These are phyloP conservation scores for Zygosaccharomyces siamensis DNA, from an alignment of 805 yeast genomes.

Conservation along the genomic window DNA sequence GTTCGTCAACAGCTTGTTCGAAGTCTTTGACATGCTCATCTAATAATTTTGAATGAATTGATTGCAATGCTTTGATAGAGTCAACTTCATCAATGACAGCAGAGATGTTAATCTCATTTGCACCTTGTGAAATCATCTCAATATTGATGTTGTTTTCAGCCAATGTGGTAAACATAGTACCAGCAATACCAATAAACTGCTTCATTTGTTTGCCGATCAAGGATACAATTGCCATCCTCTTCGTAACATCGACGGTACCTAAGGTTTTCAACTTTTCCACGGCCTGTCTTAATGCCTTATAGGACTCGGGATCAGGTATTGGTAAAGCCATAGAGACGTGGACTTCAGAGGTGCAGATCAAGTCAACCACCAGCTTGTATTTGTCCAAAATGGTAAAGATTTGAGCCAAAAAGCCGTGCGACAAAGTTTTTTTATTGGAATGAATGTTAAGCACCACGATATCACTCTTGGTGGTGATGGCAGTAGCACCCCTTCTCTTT, in stretches of 20 bases:
- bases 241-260: slow-evolving; percentile 86
- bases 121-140: slow-evolving; percentile 98
- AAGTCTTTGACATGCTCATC: slow-evolving; percentile 38
- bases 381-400: slow-evolving; percentile 83
- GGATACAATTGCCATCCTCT: slow-evolving; percentile 85
- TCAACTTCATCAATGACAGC: slow-evolving; percentile 86
- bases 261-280: slow-evolving; percentile 69
- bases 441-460: slow-evolving; percentile 90
- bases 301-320: slow-evolving; percentile 59
- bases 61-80: slow-evolving; percentile 77
- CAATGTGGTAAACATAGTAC: slow-evolving; percentile 89
- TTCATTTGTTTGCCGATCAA: slow-evolving; percentile 97
- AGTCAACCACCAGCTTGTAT: slow-evolving; percentile 83
- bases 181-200: slow-evolving; percentile 94
- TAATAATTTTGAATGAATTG: slow-evolving; percentile 74
- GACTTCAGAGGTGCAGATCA: slow-evolving; percentile 95
- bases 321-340: slow-evolving; percentile 98
- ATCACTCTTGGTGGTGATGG: slow-evolving; percentile 90
- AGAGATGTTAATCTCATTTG: slow-evolving; percentile 93
- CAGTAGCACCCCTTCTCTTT: slow-evolving; percentile 75
- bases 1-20: slow-evolving; percentile 40
- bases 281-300: slow-evolving; percentile 59
- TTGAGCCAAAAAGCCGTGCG: slow-evolving; percentile 92
- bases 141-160: slow-evolving; percentile 90
- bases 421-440: slow-evolving; percentile 84